Percentiles rank a stretch among this genome's conserved stretches.
phyloP scores from a whole-genome alignment of 441 rosid genomes.

The Pelargonium fulgidum region DNA sequence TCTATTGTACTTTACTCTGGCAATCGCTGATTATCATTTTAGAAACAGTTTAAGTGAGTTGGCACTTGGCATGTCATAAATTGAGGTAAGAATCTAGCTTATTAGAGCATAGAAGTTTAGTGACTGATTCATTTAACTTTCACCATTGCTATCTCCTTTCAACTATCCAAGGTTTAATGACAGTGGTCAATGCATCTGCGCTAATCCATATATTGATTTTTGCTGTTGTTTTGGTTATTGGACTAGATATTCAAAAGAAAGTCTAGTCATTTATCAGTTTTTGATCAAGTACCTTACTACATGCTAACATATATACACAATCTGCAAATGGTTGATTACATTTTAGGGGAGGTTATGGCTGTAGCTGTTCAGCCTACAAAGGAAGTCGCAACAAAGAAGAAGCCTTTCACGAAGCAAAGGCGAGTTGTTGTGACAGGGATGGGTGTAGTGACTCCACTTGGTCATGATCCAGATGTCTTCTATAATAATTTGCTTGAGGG shows the following conservation, averaged over 20 bases:
- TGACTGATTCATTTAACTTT: background rate
- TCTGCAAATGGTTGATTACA: constrained; percentile 17
- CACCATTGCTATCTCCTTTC: background rate
- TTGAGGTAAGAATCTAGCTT: background rate
- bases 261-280: background rate
- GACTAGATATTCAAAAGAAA: background rate
- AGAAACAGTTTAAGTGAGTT: background rate
- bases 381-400: constrained; percentile 42
- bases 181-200: background rate
- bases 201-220: background rate
- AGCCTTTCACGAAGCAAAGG: constrained; percentile 57
- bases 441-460: constrained; percentile 79
- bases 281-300: background rate
- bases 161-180: background rate
- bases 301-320: background rate
- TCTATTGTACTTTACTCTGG: background rate
- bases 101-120: background rate
- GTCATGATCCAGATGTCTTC: constrained; percentile 67
- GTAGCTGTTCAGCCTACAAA: constrained; percentile 60
- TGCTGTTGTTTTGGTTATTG: background rate
- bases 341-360: constrained; percentile 59
- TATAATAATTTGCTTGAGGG: constrained; percentile 83
- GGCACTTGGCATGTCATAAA: background rate
- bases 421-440: constrained; percentile 92
- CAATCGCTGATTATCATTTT: background rate